phyloP scores from a whole-genome alignment of 1,284 basidiomycete species.

The Coniferiporia weirii region DNA sequence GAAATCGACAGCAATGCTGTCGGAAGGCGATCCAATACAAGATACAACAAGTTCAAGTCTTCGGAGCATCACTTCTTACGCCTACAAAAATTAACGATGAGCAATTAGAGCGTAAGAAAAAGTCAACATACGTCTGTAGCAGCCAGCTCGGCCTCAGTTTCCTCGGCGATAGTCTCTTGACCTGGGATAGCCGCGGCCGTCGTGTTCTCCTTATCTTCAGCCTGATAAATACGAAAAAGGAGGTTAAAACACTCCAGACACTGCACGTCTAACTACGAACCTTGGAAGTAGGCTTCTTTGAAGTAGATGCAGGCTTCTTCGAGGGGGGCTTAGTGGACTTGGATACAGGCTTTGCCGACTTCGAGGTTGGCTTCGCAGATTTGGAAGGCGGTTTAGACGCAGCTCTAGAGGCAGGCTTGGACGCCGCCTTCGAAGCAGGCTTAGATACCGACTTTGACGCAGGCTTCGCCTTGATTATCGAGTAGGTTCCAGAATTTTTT shows the following conservation, averaged over 20 bases:
- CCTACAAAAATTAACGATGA: neutral
- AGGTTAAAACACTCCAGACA: neutral
- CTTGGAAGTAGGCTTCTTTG: slow-evolving; percentile 40
- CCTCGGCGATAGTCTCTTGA: slow-evolving; percentile 46
- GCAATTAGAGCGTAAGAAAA: neutral
- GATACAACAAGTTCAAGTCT: slow-evolving; percentile 7
- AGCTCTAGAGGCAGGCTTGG: neutral
- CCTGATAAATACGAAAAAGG: slow-evolving; percentile 27
- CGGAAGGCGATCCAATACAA: slow-evolving; percentile 8
- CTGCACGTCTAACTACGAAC: slow-evolving; percentile 23
- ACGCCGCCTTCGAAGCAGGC: slow-evolving; percentile 21
- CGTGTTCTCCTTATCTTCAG: slow-evolving; percentile 32
- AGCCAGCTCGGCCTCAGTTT: slow-evolving; percentile 43
- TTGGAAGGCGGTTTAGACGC: slow-evolving; percentile 31
- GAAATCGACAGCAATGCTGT: neutral
- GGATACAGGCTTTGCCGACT: slow-evolving; percentile 32
- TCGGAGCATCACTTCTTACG: neutral
- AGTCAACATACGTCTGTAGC: slow-evolving; percentile 17
- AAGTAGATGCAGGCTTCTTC: slow-evolving; percentile 36
- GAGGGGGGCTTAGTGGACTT: slow-evolving; percentile 31
- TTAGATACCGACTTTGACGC: slow-evolving; percentile 27
- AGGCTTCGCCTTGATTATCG: slow-evolving; percentile 6
- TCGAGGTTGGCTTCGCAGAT: slow-evolving; percentile 31
- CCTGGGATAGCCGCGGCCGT: slow-evolving; percentile 22
- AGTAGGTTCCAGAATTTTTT: slow-evolving; percentile 18